Conservation (phyloP, 768 basidiomycete species). For the Suillus brevipes region DNA sequence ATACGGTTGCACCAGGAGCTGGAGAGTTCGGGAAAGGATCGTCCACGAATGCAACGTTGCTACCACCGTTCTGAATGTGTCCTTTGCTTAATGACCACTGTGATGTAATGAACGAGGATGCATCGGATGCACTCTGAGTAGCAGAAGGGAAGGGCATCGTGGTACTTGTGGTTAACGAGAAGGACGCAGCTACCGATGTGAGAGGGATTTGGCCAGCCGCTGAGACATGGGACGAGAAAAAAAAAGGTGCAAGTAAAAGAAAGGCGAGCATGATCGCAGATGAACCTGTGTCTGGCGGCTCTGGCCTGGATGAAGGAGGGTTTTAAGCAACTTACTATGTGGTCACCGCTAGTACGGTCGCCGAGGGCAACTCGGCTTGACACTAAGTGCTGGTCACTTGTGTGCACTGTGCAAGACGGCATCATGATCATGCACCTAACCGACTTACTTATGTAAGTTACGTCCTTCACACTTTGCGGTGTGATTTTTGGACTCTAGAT, state of each 20-base stretch:
- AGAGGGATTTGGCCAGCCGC: slow-evolving; percentile 8
- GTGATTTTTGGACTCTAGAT: neutral
- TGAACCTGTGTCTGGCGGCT: neutral
- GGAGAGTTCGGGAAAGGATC: slow-evolving; percentile 65
- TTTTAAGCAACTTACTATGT: neutral
- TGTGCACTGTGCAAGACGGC: no score
- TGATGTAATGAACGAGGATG: slow-evolving; percentile 51
- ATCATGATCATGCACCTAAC: no score
- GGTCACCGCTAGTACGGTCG: neutral
- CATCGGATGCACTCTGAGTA: slow-evolving; percentile 50
- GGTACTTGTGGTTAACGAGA: slow-evolving; percentile 60
- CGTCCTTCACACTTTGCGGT: no score
- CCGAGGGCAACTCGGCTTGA: neutral
- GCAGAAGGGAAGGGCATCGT: slow-evolving; percentile 63
- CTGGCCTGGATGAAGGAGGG: neutral
- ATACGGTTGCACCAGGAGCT: slow-evolving; percentile 32
- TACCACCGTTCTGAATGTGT: slow-evolving; percentile 55
- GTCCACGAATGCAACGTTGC: slow-evolving; percentile 59
- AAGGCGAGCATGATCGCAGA: neutral
- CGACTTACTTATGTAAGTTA: no score
- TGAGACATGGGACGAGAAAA: slow-evolving; percentile 4
- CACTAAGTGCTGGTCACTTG: no score
- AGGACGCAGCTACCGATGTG: slow-evolving; percentile 46
- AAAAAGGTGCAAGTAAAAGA: neutral
- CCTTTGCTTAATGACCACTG: slow-evolving; percentile 65